Evolutionary conservation across 768 basidiomycete species (phyloP).

Genomic region (Amylocystis lapponica): DNA sequence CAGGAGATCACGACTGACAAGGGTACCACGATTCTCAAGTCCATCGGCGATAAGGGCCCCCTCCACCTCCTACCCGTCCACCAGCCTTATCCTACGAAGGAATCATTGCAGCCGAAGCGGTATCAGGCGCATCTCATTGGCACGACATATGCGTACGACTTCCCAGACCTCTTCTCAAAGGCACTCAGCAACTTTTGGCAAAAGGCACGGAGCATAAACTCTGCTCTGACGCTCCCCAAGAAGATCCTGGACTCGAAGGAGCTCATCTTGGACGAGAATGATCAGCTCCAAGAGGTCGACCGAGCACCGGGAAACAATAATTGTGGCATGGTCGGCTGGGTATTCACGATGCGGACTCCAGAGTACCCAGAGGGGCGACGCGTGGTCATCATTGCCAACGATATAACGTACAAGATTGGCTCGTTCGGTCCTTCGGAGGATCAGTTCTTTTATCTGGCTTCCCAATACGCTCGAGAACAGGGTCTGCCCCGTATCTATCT

Average conservation of each 20-base stretch:
- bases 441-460: slow-evolving; percentile 93
- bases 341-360: slow-evolving; percentile 87
- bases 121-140: slow-evolving; percentile 98
- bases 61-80: slow-evolving; percentile 94
- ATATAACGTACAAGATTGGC: slow-evolving; percentile 98
- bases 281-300: slow-evolving; percentile 84
- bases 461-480: slow-evolving; percentile 82
- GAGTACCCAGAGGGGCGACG: slow-evolving; percentile 88
- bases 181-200: slow-evolving; percentile 92
- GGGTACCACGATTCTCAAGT: slow-evolving; percentile 92
- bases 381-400: slow-evolving; percentile 90
- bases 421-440: slow-evolving; percentile 96
- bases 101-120: slow-evolving; percentile 96
- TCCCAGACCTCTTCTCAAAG: slow-evolving; percentile 98
- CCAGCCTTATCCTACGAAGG: slow-evolving; percentile 92
- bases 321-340: slow-evolving; percentile 98
- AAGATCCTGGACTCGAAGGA: slow-evolving; percentile 79
- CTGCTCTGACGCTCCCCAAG: slow-evolving; percentile 70
- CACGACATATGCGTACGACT: slow-evolving; percentile 98
- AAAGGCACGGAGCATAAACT: slow-evolving; percentile 56
- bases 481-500: slow-evolving; percentile 96
- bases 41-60: slow-evolving; percentile 96
- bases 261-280: slow-evolving; percentile 90
- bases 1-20: slow-evolving; percentile 97
- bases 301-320: slow-evolving; percentile 91